Conservation (phyloP, 257 asterid genomes). For the Jacaranda mimosifolia region DNA sequence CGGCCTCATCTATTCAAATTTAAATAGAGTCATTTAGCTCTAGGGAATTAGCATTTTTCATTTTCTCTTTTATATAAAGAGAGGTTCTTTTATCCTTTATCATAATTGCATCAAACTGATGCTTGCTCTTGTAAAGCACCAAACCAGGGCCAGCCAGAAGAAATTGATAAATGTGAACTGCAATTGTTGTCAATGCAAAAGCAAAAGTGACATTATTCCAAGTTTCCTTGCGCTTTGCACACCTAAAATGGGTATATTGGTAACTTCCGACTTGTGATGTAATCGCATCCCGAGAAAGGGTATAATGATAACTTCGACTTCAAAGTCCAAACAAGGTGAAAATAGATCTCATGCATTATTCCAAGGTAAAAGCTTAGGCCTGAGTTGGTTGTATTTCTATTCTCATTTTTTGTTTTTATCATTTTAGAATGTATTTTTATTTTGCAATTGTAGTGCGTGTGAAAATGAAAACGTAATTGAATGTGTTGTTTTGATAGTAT, state of each 20-base stretch:
- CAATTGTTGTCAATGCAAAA: not conserved
- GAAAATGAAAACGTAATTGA: too few relatives aligned
- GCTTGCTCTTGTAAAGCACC: conserved; percentile 34
- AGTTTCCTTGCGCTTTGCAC: not conserved
- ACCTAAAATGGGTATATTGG: too few relatives aligned
- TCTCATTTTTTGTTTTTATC: too few relatives aligned
- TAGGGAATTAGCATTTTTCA: not conserved
- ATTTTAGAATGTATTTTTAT: too few relatives aligned
- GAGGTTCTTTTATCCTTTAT: not conserved
- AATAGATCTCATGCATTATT: too few relatives aligned
- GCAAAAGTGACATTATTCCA: not conserved
- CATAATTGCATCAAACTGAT: conserved; percentile 21
- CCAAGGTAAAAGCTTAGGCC: too few relatives aligned
- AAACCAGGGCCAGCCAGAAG: conserved; percentile 1
- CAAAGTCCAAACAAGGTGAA: too few relatives aligned
- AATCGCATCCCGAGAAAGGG: too few relatives aligned
- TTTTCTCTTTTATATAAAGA: not conserved
- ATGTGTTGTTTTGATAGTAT: too few relatives aligned
- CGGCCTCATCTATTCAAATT: conserved; percentile 10
- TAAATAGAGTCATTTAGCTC: not conserved
- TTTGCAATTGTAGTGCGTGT: too few relatives aligned
- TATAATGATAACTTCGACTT: not conserved
- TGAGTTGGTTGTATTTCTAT: too few relatives aligned
- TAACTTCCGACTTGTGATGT: too few relatives aligned
- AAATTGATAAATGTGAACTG: conserved; percentile 4